Conservation (phyloP, 202 grass and related monocot genomes). For the Zizania palustris region DNA sequence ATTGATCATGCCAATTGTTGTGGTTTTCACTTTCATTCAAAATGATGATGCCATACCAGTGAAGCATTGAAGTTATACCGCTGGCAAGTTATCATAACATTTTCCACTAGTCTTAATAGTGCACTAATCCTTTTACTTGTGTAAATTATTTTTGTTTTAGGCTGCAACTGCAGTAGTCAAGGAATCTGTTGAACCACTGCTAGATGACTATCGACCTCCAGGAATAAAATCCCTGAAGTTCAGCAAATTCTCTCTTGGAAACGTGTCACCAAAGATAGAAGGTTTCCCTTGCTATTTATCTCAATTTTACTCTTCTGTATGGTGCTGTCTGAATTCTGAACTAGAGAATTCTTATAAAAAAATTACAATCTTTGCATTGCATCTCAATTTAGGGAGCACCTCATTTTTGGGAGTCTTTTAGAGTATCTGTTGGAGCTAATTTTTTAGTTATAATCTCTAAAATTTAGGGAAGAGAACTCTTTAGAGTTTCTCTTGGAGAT, state of each 20-base stretch:
- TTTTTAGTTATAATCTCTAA: not conserved
- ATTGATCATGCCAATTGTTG: not conserved
- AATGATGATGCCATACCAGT: not conserved
- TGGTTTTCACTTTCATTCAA: not conserved
- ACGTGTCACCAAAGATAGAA: conserved; percentile 94
- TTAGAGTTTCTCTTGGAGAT: no score
- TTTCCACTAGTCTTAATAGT: conserved; percentile 31
- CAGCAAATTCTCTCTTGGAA: conserved; percentile 95
- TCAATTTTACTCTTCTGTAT: conserved; percentile 21
- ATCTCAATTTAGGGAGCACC: no score
- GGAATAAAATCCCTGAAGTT: conserved; percentile 97
- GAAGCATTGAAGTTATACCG: not conserved
- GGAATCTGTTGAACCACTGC: conserved; percentile 88
- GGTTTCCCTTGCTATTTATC: conserved; percentile 51
- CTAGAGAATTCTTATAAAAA: not conserved
- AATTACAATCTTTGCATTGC: not conserved
- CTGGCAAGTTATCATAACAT: conserved; percentile 12
- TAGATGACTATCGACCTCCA: conserved; percentile 93
- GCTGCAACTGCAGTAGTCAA: conserved; percentile 76
- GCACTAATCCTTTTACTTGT: conserved; percentile 14
- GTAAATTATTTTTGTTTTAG: conserved; percentile 61
- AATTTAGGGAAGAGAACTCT: no score
- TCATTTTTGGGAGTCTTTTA: no score
- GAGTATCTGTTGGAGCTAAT: not conserved
- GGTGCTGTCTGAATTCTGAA: conserved; percentile 15